Evolutionary conservation across 257 asterid species (phyloP).

Genomic region (Przewalskia tangutica): DNA sequence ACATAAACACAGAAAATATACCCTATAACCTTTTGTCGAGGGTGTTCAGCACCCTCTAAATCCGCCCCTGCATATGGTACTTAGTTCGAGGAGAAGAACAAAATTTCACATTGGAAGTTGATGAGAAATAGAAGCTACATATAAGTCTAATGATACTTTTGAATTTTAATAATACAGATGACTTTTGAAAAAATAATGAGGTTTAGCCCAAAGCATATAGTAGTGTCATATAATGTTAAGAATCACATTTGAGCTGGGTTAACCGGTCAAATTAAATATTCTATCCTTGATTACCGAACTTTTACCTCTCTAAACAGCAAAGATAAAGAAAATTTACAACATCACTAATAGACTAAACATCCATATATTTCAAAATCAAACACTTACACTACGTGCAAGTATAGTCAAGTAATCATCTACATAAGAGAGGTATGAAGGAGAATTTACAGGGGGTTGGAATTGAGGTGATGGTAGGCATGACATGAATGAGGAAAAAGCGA

Average conservation of each 20-base stretch:
- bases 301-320: neutral
- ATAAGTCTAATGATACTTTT: neutral
- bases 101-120: neutral
- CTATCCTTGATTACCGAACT: neutral
- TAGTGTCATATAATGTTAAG: neutral
- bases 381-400: neutral
- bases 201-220: neutral
- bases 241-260: neutral
- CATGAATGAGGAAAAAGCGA: constrained; percentile 52
- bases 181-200: neutral
- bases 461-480: constrained; percentile 48
- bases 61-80: neutral
- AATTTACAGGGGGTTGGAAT: constrained; percentile 66
- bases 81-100: neutral
- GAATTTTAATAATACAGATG: neutral
- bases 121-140: neutral
- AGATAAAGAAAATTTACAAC: neutral
- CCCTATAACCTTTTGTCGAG: no score
- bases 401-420: neutral
- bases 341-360: neutral
- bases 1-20: no score
- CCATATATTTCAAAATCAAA: neutral
- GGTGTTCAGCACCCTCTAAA: no score
- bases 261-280: neutral
- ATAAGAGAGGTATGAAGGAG: neutral